phyloP scores from a whole-genome alignment of 164 flowering plant genomes.

The Liquidambar formosana region DNA sequence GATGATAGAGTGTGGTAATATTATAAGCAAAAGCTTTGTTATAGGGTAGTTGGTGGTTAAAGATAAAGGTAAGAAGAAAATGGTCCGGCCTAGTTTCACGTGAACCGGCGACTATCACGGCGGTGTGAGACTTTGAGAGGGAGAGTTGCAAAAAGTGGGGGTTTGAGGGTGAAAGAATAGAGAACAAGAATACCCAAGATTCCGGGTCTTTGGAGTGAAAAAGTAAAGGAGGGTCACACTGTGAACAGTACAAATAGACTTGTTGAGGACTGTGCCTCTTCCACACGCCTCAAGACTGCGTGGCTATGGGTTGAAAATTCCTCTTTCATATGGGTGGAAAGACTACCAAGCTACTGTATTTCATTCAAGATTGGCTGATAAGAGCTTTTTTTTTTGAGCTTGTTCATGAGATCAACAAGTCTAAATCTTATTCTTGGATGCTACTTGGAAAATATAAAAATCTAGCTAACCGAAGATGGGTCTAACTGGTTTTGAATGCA shows the following conservation, averaged over 20 bases:
- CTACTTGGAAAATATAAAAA: too few species aligned
- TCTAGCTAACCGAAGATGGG: too few species aligned
- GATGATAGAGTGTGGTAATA: neutral
- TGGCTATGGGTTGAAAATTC: neutral
- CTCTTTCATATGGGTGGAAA: too few species aligned
- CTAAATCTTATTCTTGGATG: too few species aligned
- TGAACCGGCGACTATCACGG: constrained; percentile 55
- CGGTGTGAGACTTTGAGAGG: constrained; percentile 14
- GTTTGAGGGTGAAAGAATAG: neutral
- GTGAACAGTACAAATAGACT: too few species aligned
- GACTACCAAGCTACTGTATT: too few species aligned
- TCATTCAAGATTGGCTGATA: too few species aligned
- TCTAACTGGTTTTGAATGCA: too few species aligned
- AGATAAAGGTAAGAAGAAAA: constrained; percentile 15
- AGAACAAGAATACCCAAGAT: constrained; percentile 15
- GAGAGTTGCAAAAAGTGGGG: constrained; percentile 8
- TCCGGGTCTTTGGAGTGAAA: constrained; percentile 21
- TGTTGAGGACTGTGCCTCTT: too few species aligned
- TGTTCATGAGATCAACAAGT: too few species aligned
- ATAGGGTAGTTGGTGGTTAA: constrained; percentile 6
- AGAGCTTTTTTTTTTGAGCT: too few species aligned
- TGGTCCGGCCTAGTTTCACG: constrained; percentile 35
- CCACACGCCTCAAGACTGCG: too few species aligned
- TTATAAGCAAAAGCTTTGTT: neutral
- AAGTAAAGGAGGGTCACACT: neutral